Base-by-base conservation (phyloP, 805 yeast genomes). In the Cyberlindnera xylosilytica region DNA sequence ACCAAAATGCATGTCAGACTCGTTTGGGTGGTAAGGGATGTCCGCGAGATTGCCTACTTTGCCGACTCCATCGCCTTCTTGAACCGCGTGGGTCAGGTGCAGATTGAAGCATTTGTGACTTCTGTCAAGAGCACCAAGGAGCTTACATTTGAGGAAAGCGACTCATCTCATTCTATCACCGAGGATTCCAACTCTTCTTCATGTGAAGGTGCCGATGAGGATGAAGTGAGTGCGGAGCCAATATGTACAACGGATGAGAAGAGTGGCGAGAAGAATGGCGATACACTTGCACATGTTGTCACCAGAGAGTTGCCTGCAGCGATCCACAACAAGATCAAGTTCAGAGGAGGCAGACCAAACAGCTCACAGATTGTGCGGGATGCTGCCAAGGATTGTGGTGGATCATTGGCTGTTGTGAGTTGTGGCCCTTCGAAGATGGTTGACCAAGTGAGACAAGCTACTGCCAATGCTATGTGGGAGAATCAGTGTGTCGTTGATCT, bases 371-470 rank as follows among this genome's bases (percentile, higher is more conserved):
- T 33, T 3, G n/a, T 33, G 4, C 10, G 12, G 26, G 27, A 33
- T n/a, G 24, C 36, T n/a, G 36, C 26, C 6, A n/a, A 20, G 11
- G 28, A 23, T 8, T n/a, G 28, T 15, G 26, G 19, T 4, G 28
- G 31, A 9, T 64, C 80, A 3, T 56, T 72, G 13, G 75, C 76
- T 0, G 69, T 83, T 32, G 64, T 81, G 31, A 66, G 76, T n/a
- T 83, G 89, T 64, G 89, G 88, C 7, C 84, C 81, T 37, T 72
- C 78, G 23, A 41, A 60, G 5, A 72, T 81, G 73, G 79, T 72
- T 50, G 89, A 81, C 53, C 70, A 64, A 3, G 50, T 79, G 17
- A 70, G 91, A 55, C 56, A 64, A 5, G 24, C 45, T 0, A 73
- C 81, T 4, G 66, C 73, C 0, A 50, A 65, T 32, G 58, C 72